Base-by-base conservation (phyloP, 2,329 filamentous ascomycete genomes). In the Epichloe uncinata region DNA sequence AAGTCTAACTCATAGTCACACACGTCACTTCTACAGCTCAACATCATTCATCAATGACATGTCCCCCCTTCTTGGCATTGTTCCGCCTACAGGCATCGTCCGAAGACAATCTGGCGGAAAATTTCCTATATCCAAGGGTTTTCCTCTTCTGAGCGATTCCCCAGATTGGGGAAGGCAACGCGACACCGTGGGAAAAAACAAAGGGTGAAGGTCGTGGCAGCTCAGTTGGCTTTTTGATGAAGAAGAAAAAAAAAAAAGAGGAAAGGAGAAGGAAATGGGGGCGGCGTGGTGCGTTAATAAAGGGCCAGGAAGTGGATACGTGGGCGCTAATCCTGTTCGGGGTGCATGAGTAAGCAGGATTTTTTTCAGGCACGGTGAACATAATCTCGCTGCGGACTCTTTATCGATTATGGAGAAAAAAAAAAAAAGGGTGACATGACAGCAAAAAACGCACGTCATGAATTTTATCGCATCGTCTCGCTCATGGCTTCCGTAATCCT, bases 151-250 rank as follows among this genome's bases (percentile, higher is more conserved):
- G 74, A 78, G 72, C 67, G 61, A 64, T 72, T 72, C 72, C 69
- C 69, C 55, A 53, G 48, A 51, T 54, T 60, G 67, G 67, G 69
- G 73, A 74, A 74, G 77, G 77, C 77, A 80, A 80, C 77, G 63
- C 75, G 67, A 74, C 77, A 79, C 76, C 75, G 77, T 80, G 63
- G 69, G 61, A 60, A 57, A 63, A 40, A 40, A 18, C 16, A 18
- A 50, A 71, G 68, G 70, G 70, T 79, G 76, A 74, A 68, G 75
- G 77, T 80, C 77, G 77, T 80, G 77, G 77, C 77, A 69, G 69
- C 74, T 78, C 74, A 78, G 69, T 64, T 70, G 66, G 71, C 75
- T 80, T 79, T 79, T 80, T 80, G 76, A 79, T 79, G 72, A 69
- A 68, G 65, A 69, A 72, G 67, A 66, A 64, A 62, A 53, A 57